Evolutionary conservation across 371 early-diverging fungal species (phyloP).

Genomic region (Aphelidium insulamus): DNA sequence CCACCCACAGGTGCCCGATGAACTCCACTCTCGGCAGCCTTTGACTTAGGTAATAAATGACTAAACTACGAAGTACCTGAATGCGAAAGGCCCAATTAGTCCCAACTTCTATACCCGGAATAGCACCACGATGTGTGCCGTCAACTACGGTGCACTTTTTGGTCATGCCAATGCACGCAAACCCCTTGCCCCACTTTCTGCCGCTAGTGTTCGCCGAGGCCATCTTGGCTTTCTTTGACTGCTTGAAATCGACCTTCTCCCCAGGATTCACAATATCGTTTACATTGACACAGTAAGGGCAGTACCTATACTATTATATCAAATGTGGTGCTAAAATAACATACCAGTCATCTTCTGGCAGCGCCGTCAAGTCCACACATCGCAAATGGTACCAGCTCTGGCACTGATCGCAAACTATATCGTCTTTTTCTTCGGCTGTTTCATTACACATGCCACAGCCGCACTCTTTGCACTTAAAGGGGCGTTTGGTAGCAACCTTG

Average conservation of each 20-base stretch:
- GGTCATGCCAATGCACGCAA: constrained; percentile 17
- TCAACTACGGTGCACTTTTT: constrained; percentile 20
- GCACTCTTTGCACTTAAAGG: constrained; percentile 21
- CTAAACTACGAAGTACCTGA: background rate
- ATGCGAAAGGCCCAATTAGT: constrained; percentile 4
- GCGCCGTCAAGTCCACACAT: constrained; percentile 15
- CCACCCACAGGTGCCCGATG: constrained; percentile 28
- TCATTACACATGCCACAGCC: constrained; percentile 22
- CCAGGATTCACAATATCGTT: constrained; percentile 13
- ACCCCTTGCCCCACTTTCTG: constrained; percentile 24
- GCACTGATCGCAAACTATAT: constrained; percentile 35
- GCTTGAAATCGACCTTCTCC: constrained; percentile 11
- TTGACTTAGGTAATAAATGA: constrained; percentile 4
- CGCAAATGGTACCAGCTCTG: constrained; percentile 23
- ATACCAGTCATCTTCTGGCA: constrained; percentile 18
- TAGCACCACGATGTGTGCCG: no score
- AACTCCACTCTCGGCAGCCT: constrained; percentile 22
- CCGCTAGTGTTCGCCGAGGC: constrained; percentile 15
- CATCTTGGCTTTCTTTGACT: constrained; percentile 15
- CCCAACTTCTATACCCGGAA: no score
- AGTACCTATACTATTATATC: constrained; percentile 23
- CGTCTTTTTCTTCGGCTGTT: constrained; percentile 21
- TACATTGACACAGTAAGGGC: constrained; percentile 20
- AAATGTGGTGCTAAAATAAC: background rate
- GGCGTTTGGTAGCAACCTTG: no score